Evolutionary conservation across 768 basidiomycete species (phyloP).

Genomic region (Phanerochaete sordida): DNA sequence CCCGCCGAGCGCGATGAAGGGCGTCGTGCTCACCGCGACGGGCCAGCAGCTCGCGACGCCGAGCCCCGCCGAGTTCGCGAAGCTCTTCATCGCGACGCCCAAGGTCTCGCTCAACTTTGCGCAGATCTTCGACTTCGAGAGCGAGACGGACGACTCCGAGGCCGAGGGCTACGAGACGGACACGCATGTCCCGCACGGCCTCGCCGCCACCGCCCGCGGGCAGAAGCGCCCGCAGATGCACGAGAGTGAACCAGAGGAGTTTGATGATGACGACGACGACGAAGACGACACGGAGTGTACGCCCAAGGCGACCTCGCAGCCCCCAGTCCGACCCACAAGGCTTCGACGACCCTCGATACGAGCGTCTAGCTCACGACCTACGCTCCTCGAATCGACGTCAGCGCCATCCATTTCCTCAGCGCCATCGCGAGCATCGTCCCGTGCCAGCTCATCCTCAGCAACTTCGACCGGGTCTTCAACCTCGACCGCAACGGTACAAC

Average conservation of each 20-base stretch:
- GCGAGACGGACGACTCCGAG: constrained; percentile 24
- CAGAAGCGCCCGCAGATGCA: constrained; percentile 32
- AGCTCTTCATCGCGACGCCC: constrained; percentile 66
- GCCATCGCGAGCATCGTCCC: constrained; percentile 6
- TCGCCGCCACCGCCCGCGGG: background rate
- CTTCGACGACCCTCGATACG: constrained; percentile 27
- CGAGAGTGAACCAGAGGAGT: constrained; percentile 23
- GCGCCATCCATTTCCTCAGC: background rate
- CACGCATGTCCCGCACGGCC: constrained; percentile 9
- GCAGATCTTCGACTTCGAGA: constrained; percentile 69
- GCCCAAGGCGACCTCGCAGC: constrained; percentile 15
- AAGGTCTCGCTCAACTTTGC: constrained; percentile 72
- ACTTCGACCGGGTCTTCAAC: constrained; percentile 12
- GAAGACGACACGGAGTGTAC: constrained; percentile 17
- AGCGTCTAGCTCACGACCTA: constrained; percentile 18
- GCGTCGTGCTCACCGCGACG: constrained; percentile 76
- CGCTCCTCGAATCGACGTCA: background rate
- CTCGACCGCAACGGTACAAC: background rate
- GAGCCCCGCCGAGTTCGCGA: constrained; percentile 58
- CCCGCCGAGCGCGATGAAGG: constrained; percentile 40
- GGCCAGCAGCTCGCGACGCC: constrained; percentile 75
- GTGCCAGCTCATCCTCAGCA: constrained; percentile 3
- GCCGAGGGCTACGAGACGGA: constrained; percentile 27
- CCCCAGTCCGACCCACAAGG: constrained; percentile 20
- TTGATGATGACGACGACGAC: constrained; percentile 30